phyloP scores from a whole-genome alignment of 108 stramenopile species.

The Aurantiochytrium sp. region DNA sequence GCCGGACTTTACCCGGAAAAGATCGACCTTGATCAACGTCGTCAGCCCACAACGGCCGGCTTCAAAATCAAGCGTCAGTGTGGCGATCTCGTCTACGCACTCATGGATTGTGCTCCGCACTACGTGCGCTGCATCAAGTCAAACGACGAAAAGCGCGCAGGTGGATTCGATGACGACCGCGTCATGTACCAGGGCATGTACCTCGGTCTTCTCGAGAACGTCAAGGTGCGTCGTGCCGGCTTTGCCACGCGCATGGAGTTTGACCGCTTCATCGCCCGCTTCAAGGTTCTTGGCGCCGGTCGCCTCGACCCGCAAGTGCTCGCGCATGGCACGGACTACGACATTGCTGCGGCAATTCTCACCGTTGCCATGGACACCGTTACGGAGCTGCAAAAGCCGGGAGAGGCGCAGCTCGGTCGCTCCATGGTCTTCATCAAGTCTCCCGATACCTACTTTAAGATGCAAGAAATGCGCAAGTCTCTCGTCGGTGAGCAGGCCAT shows the following conservation, averaged over 20 bases:
- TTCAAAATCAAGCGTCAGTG: constrained; percentile 77
- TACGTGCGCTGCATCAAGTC: constrained; percentile 98
- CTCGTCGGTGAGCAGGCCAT: neutral
- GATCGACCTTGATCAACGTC: neutral
- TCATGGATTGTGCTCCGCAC: constrained; percentile 81
- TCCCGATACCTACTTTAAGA: neutral
- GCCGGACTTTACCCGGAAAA: neutral
- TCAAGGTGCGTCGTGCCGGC: constrained; percentile 13
- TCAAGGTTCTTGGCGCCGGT: constrained; percentile 14
- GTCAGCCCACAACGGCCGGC: constrained; percentile 19
- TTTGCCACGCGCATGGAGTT: constrained; percentile 22
- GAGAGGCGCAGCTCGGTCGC: constrained; percentile 1
- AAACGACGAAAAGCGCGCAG: constrained; percentile 53
- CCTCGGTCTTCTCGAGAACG: constrained; percentile 17
- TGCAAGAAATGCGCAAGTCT: neutral
- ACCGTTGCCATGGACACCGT: neutral
- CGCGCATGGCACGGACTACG: neutral
- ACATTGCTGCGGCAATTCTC: neutral
- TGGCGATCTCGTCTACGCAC: constrained; percentile 63
- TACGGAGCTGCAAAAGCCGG: neutral
- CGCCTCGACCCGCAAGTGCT: neutral
- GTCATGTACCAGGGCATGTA: constrained; percentile 9
- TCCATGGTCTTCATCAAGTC: neutral
- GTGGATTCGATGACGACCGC: neutral
- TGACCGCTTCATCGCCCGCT: neutral